A percentile compares a stretch with the other conserved stretches of the same genome.
Evolutionary conservation across 495 filamentous ascomycete species (phyloP).

Genomic region (Elaphomyces granulatus): DNA sequence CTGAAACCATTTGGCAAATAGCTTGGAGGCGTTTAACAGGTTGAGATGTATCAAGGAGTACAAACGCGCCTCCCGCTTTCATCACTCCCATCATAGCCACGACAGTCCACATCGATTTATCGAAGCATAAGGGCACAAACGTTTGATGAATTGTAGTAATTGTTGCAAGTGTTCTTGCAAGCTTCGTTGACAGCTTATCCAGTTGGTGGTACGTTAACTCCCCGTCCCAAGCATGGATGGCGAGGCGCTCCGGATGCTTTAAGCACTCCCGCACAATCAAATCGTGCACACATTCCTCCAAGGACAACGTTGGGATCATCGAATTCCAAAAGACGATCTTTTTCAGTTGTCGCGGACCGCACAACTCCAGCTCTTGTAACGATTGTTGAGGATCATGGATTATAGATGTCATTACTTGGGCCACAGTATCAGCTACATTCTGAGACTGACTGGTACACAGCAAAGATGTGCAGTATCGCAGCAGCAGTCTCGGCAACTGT

Average conservation of each 20-base stretch:
- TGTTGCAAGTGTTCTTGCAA: slow-evolving; percentile 16
- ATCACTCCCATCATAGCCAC: slow-evolving; percentile 30
- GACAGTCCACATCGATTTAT: slow-evolving; percentile 35
- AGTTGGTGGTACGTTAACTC: slow-evolving; percentile 31
- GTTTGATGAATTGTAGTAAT: slow-evolving; percentile 20
- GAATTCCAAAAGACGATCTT: no score
- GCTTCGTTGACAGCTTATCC: slow-evolving; percentile 20
- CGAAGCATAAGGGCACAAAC: slow-evolving; percentile 30
- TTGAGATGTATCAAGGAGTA: slow-evolving; percentile 24
- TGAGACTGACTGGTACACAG: no score
- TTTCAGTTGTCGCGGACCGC: no score
- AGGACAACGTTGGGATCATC: no score
- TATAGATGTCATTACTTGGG: no score
- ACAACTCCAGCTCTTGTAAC: no score
- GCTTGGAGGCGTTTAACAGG: slow-evolving; percentile 27
- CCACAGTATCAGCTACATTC: no score
- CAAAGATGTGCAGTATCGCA: no score
- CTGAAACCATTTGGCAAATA: slow-evolving; percentile 21
- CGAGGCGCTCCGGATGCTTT: slow-evolving; percentile 18
- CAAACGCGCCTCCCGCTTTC: slow-evolving; percentile 28
- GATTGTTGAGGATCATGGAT: no score
- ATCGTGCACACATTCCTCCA: neutral
- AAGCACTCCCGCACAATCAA: neutral
- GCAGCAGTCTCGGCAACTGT: no score
- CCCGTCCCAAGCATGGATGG: slow-evolving; percentile 36